phyloP scores from a whole-genome alignment of 1,139 yeast species.

The Waltiozyma sp. region DNA sequence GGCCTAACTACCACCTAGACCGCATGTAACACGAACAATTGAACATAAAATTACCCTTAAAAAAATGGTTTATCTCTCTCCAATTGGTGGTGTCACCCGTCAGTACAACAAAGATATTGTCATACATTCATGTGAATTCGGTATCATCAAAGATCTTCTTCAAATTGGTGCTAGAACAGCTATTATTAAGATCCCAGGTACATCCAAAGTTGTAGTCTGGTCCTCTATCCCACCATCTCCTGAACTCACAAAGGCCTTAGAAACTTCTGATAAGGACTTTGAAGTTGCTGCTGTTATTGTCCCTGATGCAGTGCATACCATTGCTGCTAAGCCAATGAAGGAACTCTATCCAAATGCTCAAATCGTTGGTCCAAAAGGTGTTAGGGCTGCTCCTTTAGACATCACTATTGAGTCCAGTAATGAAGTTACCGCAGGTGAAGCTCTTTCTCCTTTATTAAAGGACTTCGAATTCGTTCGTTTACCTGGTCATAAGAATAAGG shows the following conservation, averaged over 20 bases:
- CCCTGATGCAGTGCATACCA: conserved; percentile 44
- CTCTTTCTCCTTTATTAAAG: conserved; percentile 8
- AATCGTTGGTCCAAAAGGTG: conserved; percentile 10
- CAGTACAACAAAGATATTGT: conserved; percentile 1
- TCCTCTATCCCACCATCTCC: conserved; percentile 48
- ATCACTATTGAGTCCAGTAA: conserved; percentile 7
- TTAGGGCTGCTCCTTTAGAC: conserved; percentile 5
- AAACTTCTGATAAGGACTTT: conserved; percentile 24
- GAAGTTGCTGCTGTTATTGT: conserved; percentile 23
- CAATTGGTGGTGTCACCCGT: conserved; percentile 5
- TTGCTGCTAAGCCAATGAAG: conserved; percentile 26
- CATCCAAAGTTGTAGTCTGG: conserved; percentile 35
- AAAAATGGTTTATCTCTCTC: background rate
- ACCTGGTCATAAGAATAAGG: conserved; percentile 42
- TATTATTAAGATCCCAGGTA: conserved; percentile 26
- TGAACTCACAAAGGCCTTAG: conserved; percentile 27
- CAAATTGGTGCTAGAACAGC: conserved; percentile 48
- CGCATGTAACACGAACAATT: too few relatives aligned
- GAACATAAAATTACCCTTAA: too few relatives aligned
- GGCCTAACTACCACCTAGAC: too few relatives aligned
- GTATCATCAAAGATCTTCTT: background rate
- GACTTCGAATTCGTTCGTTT: conserved; percentile 42
- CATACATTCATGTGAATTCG: conserved; percentile 4
- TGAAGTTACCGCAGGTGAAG: conserved; percentile 4
- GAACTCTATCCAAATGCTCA: conserved; percentile 4